These are phyloP conservation scores for Elsinoe arachidis DNA, from an alignment of 2,329 filamentous ascomycete genomes.

Conservation along the genomic window DNA sequence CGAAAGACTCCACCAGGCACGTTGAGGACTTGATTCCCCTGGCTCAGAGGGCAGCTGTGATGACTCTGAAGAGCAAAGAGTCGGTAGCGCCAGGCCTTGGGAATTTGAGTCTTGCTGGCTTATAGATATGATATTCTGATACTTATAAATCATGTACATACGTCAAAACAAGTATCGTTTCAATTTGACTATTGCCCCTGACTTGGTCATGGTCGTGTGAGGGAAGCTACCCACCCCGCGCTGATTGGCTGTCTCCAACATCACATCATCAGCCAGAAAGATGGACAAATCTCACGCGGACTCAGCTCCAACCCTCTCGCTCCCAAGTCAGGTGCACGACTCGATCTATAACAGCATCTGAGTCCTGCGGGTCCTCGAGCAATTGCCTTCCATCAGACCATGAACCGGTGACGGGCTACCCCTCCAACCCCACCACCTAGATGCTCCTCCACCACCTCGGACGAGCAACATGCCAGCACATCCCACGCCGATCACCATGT, in stretches of 20 bases:
- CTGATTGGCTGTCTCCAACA: slow-evolving; percentile 3
- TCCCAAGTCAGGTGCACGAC: neutral
- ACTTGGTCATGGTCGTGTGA: neutral
- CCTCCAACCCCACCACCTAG: neutral
- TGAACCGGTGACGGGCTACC: neutral
- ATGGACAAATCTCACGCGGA: neutral
- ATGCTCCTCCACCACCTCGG: slow-evolving; percentile 13
- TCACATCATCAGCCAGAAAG: slow-evolving; percentile 5
- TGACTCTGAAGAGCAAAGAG: slow-evolving; percentile 67
- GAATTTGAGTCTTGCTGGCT: slow-evolving; percentile 29
- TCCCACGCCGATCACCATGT: neutral
- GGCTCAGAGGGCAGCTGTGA: slow-evolving; percentile 71
- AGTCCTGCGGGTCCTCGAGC: neutral
- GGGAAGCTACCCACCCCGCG: neutral
- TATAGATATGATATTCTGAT: neutral
- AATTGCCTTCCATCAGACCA: neutral
- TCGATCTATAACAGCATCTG: neutral
- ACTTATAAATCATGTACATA: neutral
- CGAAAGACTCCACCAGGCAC: slow-evolving; percentile 39
- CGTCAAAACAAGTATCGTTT: no score
- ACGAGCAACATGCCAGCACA: slow-evolving; percentile 1
- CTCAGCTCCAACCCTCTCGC: no score
- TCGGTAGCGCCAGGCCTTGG: slow-evolving; percentile 57
- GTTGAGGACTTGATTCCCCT: slow-evolving; percentile 61
- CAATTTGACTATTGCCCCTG: neutral